Base-by-base conservation (phyloP, 768 basidiomycete species). In the Asterophora parasitica region DNA sequence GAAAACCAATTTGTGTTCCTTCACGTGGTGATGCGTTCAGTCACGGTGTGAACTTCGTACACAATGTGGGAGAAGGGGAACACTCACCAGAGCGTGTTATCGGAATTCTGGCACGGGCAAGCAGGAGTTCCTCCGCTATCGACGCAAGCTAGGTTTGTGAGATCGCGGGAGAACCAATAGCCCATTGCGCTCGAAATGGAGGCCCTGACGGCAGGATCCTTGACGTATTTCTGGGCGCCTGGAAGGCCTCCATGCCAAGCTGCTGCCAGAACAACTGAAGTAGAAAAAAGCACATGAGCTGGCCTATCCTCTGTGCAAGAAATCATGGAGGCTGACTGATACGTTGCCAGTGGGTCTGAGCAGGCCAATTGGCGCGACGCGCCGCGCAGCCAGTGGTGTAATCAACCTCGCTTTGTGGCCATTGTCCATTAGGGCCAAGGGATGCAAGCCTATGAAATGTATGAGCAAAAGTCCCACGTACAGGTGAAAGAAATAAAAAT, bases 1-100 rank as follows among this genome's bases (percentile, higher is more conserved):
- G 67, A 69, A 55, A 66, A 77, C 78, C 78, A 80, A 53, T 80
- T 80, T 0, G 70, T 69, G 50, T 81, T 81, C 76, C 77, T 60
- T n/a, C n/a, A n/a, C n/a, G 10, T 12, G 5, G 15, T 7, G 4
- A 15, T 32, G 10, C 46, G 20, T 33, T 6, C 39, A 38, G n/a
- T n/a, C n/a, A n/a, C n/a, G n/a, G n/a, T 4, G 7, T 2, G 10
- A 4, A 31, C n/a, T n/a, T n/a, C 13, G 26, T 12, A 13, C 8
- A 15, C 2, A 19, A 23, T 23, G 23, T 23, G 3, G 23, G 23
- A 23, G 23, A 23, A 49, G 26, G 23, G n/a, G n/a, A n/a, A 6
- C 6, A 12, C 70, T 19, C 34, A 61, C 63, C 63, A 66, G 19
- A 67, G 53, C 20, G 46, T 34, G 31, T 57, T 52, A 15, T 61